These are phyloP conservation scores for Curvularia verruculosa DNA, from an alignment of 2,329 filamentous ascomycete species.

Conservation along the genomic window DNA sequence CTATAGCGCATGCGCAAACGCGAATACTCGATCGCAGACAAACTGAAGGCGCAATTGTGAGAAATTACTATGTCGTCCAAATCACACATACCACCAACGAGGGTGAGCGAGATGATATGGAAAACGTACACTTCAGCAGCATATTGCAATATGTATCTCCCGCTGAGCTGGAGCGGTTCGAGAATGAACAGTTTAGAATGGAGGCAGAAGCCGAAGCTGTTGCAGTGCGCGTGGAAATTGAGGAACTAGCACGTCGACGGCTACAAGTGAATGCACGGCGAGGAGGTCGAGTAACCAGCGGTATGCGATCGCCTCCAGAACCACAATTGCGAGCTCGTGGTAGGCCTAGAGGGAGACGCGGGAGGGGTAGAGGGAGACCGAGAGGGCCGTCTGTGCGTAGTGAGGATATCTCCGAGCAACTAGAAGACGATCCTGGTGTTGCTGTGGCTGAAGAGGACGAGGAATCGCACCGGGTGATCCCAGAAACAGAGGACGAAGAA, in stretches of 20 bases:
- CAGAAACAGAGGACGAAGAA: slow-evolving; percentile 22
- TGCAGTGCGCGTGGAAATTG: slow-evolving; percentile 26
- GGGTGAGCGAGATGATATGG: slow-evolving; percentile 13
- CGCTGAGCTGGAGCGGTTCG: slow-evolving; percentile 41
- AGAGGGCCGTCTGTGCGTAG: slow-evolving; percentile 7
- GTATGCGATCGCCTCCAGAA: slow-evolving; percentile 14
- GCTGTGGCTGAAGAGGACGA: slow-evolving; percentile 22
- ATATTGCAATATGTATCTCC: slow-evolving; percentile 41
- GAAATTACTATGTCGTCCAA: slow-evolving; percentile 37
- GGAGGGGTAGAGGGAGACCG: slow-evolving; percentile 22
- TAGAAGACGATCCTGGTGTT: slow-evolving; percentile 7
- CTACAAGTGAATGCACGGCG: slow-evolving; percentile 21
- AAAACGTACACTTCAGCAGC: slow-evolving; percentile 35
- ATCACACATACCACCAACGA: slow-evolving; percentile 15
- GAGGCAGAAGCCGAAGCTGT: slow-evolving; percentile 37
- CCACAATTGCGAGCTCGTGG: slow-evolving; percentile 14
- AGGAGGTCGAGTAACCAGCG: slow-evolving; percentile 21
- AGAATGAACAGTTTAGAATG: slow-evolving; percentile 39
- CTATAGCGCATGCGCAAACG: slow-evolving; percentile 36
- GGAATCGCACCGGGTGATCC: background rate
- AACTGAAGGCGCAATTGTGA: slow-evolving; percentile 29
- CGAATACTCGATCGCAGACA: slow-evolving; percentile 40
- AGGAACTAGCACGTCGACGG: slow-evolving; percentile 25
- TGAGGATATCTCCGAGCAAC: slow-evolving; percentile 3
- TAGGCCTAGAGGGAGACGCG: slow-evolving; percentile 19